These are phyloP conservation scores for Xylariales sp. DNA, from an alignment of 2,329 filamentous ascomycete genomes.

Conservation along the genomic window DNA sequence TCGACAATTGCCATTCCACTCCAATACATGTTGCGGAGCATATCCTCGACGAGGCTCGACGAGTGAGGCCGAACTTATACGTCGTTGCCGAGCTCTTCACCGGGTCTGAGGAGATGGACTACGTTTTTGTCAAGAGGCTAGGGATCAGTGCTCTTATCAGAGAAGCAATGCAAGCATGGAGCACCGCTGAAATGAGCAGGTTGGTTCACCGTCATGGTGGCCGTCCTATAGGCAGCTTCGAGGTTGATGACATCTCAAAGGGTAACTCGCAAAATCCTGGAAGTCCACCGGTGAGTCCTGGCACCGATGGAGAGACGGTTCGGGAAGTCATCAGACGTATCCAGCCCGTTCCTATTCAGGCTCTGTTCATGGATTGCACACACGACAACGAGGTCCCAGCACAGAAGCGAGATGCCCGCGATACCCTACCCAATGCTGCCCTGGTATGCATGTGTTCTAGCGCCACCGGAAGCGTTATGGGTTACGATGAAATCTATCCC, in stretches of 20 bases:
- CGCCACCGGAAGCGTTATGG: slow-evolving; percentile 93
- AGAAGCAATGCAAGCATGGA: slow-evolving; percentile 98
- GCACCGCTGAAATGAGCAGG: slow-evolving; percentile 84
- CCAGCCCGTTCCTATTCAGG: slow-evolving; percentile 83
- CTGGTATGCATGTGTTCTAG: slow-evolving; percentile 95
- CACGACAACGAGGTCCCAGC: slow-evolving; percentile 97
- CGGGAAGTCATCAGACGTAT: slow-evolving; percentile 73
- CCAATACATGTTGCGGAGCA: slow-evolving; percentile 92
- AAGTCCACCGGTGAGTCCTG: slow-evolving; percentile 27
- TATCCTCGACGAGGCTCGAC: slow-evolving; percentile 88
- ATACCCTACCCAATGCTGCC: slow-evolving; percentile 90
- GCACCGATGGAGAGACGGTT: slow-evolving; percentile 29
- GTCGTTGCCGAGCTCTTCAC: slow-evolving; percentile 95
- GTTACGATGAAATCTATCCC: slow-evolving; percentile 95
- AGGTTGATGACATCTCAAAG: slow-evolving; percentile 78
- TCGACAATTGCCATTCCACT: slow-evolving; percentile 97
- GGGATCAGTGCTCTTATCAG: slow-evolving; percentile 89
- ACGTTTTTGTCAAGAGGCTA: slow-evolving; percentile 88
- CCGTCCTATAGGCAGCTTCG: slow-evolving; percentile 92
- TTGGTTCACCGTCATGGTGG: slow-evolving; percentile 92
- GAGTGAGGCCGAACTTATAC: slow-evolving; percentile 80
- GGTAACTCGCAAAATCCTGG: slow-evolving; percentile 41
- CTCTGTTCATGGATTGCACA: slow-evolving; percentile 98
- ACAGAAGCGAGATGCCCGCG: slow-evolving; percentile 89
- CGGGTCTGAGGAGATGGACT: slow-evolving; percentile 93